Percentiles rank a stretch among this genome's conserved stretches.
phyloP scores from a whole-genome alignment of 106 monocot species.

The Phalaenopsis aphrodite region DNA sequence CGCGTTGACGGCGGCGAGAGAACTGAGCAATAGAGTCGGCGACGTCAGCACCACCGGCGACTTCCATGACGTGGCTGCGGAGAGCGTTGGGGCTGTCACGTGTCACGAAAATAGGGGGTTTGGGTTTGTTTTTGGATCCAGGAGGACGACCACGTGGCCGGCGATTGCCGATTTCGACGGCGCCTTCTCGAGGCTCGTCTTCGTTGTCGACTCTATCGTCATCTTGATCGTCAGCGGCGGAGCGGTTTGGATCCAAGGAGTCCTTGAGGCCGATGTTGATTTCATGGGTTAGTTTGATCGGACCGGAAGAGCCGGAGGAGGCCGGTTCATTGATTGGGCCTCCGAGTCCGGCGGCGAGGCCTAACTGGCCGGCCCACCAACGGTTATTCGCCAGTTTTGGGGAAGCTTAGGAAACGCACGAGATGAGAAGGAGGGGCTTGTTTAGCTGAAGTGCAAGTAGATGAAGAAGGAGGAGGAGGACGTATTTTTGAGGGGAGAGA shows the following conservation, averaged over 20 bases:
- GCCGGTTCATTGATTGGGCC: slow-evolving; percentile 1
- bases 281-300: background rate
- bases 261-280: slow-evolving; percentile 1
- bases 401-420: no score
- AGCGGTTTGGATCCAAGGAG: background rate
- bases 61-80: slow-evolving; percentile 14
- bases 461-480: background rate
- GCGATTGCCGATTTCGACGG: slow-evolving; percentile 6
- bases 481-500: background rate
- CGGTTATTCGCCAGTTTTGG: slow-evolving; percentile 21
- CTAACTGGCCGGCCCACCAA: slow-evolving; percentile 27
- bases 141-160: slow-evolving; percentile 5
- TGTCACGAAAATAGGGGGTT: slow-evolving; percentile 8
- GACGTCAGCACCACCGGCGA: slow-evolving; percentile 5
- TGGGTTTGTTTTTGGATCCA: slow-evolving; percentile 8
- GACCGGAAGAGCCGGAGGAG: background rate
- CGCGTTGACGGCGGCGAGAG: slow-evolving; percentile 17
- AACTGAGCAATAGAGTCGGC: slow-evolving; percentile 8
- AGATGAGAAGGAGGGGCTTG: background rate
- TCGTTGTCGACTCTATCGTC: slow-evolving; percentile 10
- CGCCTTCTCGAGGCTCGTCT: slow-evolving; percentile 10
- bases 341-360: slow-evolving; percentile 9
- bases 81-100: slow-evolving; percentile 13
- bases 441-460: background rate
- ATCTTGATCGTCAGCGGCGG: slow-evolving; percentile 2